Evolutionary conservation across 345 rosid species (phyloP).

Genomic region (Brassica juncea): DNA sequence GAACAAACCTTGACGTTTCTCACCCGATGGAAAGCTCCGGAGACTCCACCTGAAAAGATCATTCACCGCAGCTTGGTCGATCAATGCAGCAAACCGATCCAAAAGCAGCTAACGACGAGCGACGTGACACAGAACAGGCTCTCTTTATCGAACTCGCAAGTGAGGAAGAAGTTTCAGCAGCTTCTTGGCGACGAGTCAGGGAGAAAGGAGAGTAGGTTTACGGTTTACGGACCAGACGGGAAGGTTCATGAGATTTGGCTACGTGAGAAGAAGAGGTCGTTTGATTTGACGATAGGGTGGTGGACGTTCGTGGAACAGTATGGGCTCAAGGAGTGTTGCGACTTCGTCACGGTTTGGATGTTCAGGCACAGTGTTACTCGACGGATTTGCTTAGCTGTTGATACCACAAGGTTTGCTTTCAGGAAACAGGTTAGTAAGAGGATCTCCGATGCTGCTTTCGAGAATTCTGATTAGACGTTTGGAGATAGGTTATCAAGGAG

Average conservation of each 20-base stretch:
- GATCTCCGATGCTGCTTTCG: background rate
- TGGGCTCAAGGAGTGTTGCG: background rate
- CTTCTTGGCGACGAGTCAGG: background rate
- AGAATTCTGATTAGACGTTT: background rate
- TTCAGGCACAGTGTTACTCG: constrained; percentile 11
- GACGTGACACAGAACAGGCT: constrained; percentile 7
- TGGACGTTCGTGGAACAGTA: background rate
- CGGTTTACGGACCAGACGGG: constrained; percentile 24
- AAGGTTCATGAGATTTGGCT: background rate
- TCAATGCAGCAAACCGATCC: constrained; percentile 9
- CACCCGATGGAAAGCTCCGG: background rate
- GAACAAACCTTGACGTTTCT: background rate
- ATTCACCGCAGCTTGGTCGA: background rate
- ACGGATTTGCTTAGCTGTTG: constrained; percentile 10
- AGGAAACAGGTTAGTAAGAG: background rate
- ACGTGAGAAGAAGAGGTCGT: background rate
- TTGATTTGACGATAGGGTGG: constrained; percentile 11
- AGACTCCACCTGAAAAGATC: background rate
- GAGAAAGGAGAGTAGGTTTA: background rate
- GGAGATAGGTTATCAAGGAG: background rate
- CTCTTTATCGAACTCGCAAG: background rate
- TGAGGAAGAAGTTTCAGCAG: background rate
- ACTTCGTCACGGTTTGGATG: constrained; percentile 17
- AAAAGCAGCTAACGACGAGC: constrained; percentile 6
- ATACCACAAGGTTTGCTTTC: background rate